These are phyloP conservation scores for Papiliotrema fonsecae DNA, from an alignment of 1,284 basidiomycete genomes.

Conservation along the genomic window DNA sequence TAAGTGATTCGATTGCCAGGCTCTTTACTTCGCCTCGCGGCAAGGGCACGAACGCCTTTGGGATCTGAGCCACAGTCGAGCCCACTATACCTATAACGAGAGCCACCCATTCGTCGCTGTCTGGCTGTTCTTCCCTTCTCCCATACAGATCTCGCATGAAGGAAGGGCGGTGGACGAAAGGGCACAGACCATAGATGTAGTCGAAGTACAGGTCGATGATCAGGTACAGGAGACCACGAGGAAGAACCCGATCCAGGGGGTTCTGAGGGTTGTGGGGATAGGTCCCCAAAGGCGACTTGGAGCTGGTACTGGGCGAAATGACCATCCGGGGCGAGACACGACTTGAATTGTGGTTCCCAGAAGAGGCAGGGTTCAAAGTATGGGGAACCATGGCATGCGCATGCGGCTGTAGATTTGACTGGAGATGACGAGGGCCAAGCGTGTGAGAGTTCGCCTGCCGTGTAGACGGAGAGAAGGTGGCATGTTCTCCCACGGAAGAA, in stretches of 20 bases:
- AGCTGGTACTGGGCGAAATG: conserved; percentile 4
- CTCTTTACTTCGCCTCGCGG: conserved; percentile 30
- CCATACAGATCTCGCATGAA: conserved; percentile 77
- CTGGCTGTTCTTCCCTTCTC: conserved; percentile 73
- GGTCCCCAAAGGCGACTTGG: conserved; percentile 7
- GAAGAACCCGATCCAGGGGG: conserved; percentile 39
- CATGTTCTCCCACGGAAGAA: conserved; percentile 17
- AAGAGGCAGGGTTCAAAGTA: background rate
- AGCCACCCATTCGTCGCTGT: conserved; percentile 63
- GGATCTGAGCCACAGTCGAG: conserved; percentile 61
- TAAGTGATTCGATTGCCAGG: no score
- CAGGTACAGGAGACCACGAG: conserved; percentile 29
- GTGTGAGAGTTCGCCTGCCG: background rate
- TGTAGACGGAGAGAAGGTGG: conserved; percentile 5
- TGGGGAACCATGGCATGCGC: background rate
- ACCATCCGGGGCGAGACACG: background rate
- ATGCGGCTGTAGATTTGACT: no score
- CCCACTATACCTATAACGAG: conserved; percentile 79
- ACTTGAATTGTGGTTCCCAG: background rate
- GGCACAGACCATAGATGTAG: conserved; percentile 77
- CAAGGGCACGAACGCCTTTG: conserved; percentile 31
- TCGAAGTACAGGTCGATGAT: conserved; percentile 82
- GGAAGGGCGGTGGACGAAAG: conserved; percentile 56
- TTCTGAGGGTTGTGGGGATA: conserved; percentile 23
- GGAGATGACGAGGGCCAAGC: background rate